Base-by-base conservation (phyloP, 352 stramenopile species). In the Globisporangium abappressorium region DNA sequence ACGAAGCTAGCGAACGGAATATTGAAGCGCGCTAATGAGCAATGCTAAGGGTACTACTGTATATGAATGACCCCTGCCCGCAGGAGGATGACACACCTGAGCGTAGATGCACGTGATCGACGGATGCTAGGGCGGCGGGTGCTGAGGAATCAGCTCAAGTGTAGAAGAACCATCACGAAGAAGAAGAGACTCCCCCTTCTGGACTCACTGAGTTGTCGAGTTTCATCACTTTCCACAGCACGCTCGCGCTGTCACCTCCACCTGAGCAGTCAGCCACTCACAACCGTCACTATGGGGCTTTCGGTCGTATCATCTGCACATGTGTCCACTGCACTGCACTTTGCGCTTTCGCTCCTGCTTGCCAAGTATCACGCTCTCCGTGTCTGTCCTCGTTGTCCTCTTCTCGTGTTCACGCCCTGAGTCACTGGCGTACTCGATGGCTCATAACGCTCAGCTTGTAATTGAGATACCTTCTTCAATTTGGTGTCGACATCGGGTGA, bases 61-160 rank as follows among this genome's bases (percentile, higher is more conserved):
- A 38, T 11, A 38, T 33, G 30, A 8, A 12, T 38, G 33, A 12
- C 33, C 33, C 33, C 8, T 38, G 8, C 33, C 1, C 12, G 41
- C 43, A 4, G 41, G 47, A 59, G 30, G 5, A 59, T 4, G 15
- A 24, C 28, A 64, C 15, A 20, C 57, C 46, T 30, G 33, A 3
- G 34, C 34, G 34, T 41, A 12, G 0, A 26, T 26, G 30, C 30
- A 5, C 30, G 30, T 33, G 30, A 33, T 33, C 30, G 30, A 38
- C 33, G 8, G 8, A 38, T 7, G 33, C 33, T 38, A 7, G 33
- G 33, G 33, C 33, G 3, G 33, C 6, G 33, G 6, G 33, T 51
- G 36, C n/a, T 38, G 20, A 9, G 72, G 61, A 75, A 76, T 78
- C 72, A 70, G 69, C 73, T 78, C 72, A 78, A 78, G 72, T 78